Evolutionary conservation across 139 green algal genomes (phyloP).

Genomic region (Microglena sp.): DNA sequence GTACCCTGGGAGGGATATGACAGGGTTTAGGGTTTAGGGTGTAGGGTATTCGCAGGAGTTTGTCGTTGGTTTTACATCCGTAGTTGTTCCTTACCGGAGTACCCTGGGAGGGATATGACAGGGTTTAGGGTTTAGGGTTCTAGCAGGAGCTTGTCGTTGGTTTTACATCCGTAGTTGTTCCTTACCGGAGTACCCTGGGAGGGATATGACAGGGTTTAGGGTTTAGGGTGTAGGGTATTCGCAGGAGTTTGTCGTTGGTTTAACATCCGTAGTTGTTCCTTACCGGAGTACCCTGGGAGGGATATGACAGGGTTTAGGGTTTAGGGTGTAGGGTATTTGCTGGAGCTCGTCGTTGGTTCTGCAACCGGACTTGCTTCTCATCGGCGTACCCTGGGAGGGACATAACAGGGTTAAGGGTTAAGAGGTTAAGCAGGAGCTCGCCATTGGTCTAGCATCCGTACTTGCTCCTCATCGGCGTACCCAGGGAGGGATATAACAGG

Average conservation of each 20-base stretch:
- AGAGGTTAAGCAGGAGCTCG: conserved; percentile 39
- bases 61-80: conserved; percentile 39
- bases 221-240: too few relatives aligned
- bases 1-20: conserved; percentile 12
- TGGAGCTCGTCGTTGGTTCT: conserved; percentile 51
- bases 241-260: conserved; percentile 45
- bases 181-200: conserved; percentile 18
- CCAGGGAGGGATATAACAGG: conserved; percentile 10
- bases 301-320: neutral
- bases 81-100: conserved; percentile 38
- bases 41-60: too few relatives aligned
- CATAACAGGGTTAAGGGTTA: neutral
- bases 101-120: conserved; percentile 14
- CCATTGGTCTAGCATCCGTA: conserved; percentile 46
- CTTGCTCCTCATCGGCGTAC: conserved; percentile 28
- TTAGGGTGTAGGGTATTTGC: conserved; percentile 4
- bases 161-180: conserved; percentile 49
- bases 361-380: conserved; percentile 42
- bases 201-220: neutral
- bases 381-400: conserved; percentile 9
- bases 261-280: conserved; percentile 47
- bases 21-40: neutral
- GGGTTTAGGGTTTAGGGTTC: neutral
- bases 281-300: conserved; percentile 16
- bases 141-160: conserved; percentile 46